Percentiles rank a stretch among this genome's conserved stretches.
Evolutionary conservation across 2,329 filamentous ascomycete genomes (phyloP).

Genomic region (Colletotrichum phormii): DNA sequence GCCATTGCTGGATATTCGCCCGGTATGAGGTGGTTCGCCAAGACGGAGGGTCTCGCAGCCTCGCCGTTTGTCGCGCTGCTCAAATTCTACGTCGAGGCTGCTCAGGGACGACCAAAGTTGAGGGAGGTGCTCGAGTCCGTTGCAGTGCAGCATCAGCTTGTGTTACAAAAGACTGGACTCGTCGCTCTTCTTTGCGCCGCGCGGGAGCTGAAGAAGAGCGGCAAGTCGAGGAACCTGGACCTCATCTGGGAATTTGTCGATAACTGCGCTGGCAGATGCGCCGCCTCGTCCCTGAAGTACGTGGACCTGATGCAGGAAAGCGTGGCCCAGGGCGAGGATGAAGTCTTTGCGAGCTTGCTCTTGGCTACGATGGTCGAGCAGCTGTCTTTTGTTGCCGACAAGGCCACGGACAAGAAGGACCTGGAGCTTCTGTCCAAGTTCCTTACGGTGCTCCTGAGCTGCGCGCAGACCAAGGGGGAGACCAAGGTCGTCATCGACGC

Average conservation of each 20-base stretch:
- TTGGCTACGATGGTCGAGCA: constrained; percentile 81
- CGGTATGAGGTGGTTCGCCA: constrained; percentile 91
- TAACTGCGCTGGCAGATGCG: constrained; percentile 82
- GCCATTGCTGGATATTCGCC: constrained; percentile 84
- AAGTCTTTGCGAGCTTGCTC: constrained; percentile 68
- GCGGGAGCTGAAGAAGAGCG: constrained; percentile 42
- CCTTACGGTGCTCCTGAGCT: constrained; percentile 67
- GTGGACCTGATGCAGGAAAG: constrained; percentile 75
- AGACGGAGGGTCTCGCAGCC: constrained; percentile 69
- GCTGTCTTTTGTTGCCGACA: constrained; percentile 72
- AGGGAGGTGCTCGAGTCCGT: constrained; percentile 67
- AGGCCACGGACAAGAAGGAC: constrained; percentile 57
- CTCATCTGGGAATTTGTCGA: constrained; percentile 79
- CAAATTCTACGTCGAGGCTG: constrained; percentile 50
- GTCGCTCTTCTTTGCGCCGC: constrained; percentile 58
- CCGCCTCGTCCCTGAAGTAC: constrained; percentile 83
- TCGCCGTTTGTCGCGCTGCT: constrained; percentile 81
- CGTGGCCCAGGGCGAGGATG: constrained; percentile 48
- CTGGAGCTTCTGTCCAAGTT: constrained; percentile 66
- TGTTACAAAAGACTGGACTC: constrained; percentile 64
- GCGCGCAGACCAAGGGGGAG: constrained; percentile 64
- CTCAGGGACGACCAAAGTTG: constrained; percentile 30
- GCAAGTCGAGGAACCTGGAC: constrained; percentile 46
- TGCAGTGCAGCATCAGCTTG: constrained; percentile 73
- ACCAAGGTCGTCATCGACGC: constrained; percentile 41